phyloP scores from a whole-genome alignment of 192 early-diverging fungal species.

The Linnemannia zychae region DNA sequence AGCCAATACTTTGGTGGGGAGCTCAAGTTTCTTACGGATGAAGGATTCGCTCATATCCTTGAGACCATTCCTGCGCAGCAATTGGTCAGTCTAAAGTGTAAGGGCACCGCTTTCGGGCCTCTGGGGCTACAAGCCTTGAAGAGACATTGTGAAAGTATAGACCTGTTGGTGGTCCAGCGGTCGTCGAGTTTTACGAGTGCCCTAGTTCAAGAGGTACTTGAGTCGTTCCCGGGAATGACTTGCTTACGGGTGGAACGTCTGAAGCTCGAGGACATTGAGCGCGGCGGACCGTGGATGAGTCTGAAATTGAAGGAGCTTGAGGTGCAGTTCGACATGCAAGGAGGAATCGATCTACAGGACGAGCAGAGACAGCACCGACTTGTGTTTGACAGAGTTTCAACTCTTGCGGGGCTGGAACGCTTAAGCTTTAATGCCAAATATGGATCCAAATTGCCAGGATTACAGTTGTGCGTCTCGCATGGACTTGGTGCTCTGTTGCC shows the following conservation, averaged over 20 bases:
- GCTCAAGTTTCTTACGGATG: background rate
- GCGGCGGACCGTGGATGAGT: background rate
- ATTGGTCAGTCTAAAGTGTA: background rate
- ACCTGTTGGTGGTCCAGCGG: background rate
- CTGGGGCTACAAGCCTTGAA: background rate
- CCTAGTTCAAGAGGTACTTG: background rate
- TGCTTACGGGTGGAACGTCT: background rate
- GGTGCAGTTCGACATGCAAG: background rate
- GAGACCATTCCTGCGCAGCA: background rate
- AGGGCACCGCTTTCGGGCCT: background rate
- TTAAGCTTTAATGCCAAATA: background rate
- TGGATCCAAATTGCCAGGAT: background rate
- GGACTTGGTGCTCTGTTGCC: background rate
- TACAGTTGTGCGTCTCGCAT: background rate
- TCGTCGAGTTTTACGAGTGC: background rate
- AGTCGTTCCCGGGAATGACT: background rate
- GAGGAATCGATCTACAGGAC: background rate
- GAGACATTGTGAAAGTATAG: background rate
- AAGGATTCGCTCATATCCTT: background rate
- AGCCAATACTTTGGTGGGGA: background rate
- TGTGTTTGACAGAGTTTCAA: background rate
- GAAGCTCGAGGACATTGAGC: background rate
- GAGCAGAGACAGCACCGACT: background rate
- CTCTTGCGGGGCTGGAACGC: background rate
- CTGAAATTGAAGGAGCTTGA: background rate